Base-by-base conservation (phyloP, 2,329 filamentous ascomycete genomes). In the Epichloe aotearoae region DNA sequence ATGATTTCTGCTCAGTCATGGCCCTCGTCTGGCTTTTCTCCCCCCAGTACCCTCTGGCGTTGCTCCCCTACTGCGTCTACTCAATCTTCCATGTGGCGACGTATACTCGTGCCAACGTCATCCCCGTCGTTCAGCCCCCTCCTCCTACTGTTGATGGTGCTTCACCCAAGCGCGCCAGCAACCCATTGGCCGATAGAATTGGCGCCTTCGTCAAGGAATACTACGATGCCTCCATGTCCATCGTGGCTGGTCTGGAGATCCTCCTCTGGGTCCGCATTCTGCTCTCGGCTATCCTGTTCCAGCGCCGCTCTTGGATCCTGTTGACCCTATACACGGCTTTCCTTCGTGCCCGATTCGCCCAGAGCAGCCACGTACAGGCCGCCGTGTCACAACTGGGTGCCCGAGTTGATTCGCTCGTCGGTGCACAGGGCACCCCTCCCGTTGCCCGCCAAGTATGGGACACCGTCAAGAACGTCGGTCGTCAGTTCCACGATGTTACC, bases 11-110 rank as follows among this genome's bases (percentile, higher is more conserved):
- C 33, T 51, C 56, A 95, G 90, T 81, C 61, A 90, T 97, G 86
- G 89, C 90, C 51, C 77, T 97, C 55, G 80, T 97, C 62, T 98
- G 93, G 93, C 86, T 98, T 61, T 84, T 91, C 70, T 83, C 54
- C 86, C 23, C 87, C 60, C 90, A 96, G 73, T 85, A 94, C 62
- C 83, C 88, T 38, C 77, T 96, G 60, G 93, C 93, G 51, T 80
- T 98, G 62, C 80, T 96, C 51, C 93, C 93, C 30, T 98, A 95
- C 73, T 84, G 83, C 60, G 88, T 98, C 69, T 98, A 97, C 80
- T 97, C 91, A 53, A 71, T 97, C 69, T 98, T 98, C 83, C 93
- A 98, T 73, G 89, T 97, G 59, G 88, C 90, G 55, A 97, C 93
- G 57, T 98, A 98, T 73, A 87, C 86, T 58, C 89, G 93, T 68